A percentile compares a stretch with the other conserved stretches of the same genome.
Evolutionary conservation across 768 basidiomycete genomes (phyloP).

Genomic region (Hydnum rufescens): DNA sequence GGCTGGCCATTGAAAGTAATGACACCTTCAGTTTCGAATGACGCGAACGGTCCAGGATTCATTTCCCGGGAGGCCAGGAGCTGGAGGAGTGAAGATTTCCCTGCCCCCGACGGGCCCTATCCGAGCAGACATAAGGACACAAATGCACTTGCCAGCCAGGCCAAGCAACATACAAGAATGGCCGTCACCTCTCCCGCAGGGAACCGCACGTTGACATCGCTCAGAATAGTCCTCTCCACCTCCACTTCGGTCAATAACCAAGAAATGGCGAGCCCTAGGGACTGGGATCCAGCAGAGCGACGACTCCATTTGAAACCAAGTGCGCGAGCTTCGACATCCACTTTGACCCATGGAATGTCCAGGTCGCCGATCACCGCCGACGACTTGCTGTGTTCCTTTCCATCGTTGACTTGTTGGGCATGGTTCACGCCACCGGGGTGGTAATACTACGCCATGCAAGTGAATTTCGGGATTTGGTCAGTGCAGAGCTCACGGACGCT

Average conservation of each 20-base stretch:
- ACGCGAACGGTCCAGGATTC: slow-evolving; percentile 16
- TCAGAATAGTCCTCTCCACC: slow-evolving; percentile 20
- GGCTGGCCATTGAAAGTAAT: slow-evolving; percentile 17
- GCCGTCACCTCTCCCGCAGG: slow-evolving; percentile 21
- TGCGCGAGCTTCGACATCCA: slow-evolving; percentile 17
- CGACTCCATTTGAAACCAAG: slow-evolving; percentile 6
- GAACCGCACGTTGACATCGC: slow-evolving; percentile 17
- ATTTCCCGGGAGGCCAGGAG: slow-evolving; percentile 18
- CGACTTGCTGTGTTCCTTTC: slow-evolving; percentile 6
- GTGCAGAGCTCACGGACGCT: not conserved
- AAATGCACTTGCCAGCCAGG: not conserved
- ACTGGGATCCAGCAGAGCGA: not conserved
- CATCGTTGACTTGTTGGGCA: slow-evolving; percentile 15
- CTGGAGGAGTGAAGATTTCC: slow-evolving; percentile 21
- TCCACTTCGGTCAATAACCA: slow-evolving; percentile 8
- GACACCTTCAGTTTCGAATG: slow-evolving; percentile 17
- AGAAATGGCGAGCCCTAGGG: too few relatives aligned
- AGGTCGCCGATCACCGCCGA: slow-evolving; percentile 14
- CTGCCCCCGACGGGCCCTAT: slow-evolving; percentile 15
- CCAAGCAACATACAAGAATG: slow-evolving; percentile 15
- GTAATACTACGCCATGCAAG: slow-evolving; percentile 11
- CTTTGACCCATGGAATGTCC: slow-evolving; percentile 15
- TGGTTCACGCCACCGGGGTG: slow-evolving; percentile 21
- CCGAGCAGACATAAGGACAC: not conserved
- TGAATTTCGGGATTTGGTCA: not conserved